Base-by-base conservation (phyloP, 1,139 yeast genomes). In the Geotrichum cucujoidarum region DNA sequence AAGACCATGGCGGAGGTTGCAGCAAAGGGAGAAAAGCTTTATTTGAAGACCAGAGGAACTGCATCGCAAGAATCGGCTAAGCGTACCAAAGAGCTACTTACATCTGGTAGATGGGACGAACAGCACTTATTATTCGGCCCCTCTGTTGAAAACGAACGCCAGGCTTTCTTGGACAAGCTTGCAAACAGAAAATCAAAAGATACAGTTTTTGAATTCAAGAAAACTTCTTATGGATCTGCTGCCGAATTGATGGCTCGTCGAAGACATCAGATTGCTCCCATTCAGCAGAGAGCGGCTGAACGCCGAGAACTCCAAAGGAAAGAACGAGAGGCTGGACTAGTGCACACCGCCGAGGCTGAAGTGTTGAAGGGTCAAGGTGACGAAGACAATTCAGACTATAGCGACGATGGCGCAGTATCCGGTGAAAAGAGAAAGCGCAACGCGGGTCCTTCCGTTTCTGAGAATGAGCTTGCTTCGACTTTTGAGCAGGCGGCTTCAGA, bases 21-120 rank as follows among this genome's bases (percentile, higher is more conserved):
- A 0, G 65, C 69, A 13, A 85, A 92, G 60, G 98, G 96, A 55
- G 98, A 92, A 63, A 83, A 83, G 60, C 73, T 92, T 51, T 92
- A 88, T 62, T 75, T 83, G 62, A 82, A 89, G 65, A 87, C 97
- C 0, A 77, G 97, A 62, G 82, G 84, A 44, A 74, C 94, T 0
- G 96, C 98, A 0, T 86, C 96, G 1, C 73, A 72, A 25, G 97
- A 89, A 62, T 83, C 95, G 7, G 77, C 87, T 34, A 86, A 85
- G 60, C 75, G 97, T 61, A 76, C 95, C 24, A 90, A 86, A 63
- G 95, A 88, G 60, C 72, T 92, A 43, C 67, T 84, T 54, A 75
- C 75, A n/a, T 73, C 81, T 8, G 65, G 65, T n/a, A 89, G 85
- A 2, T 94, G 97, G 97, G 95, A 90, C 63, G 89, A 78, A 29